Percentiles rank a stretch among this genome's conserved stretches.
Conservation (phyloP, 2,329 filamentous ascomycete genomes). For the Colletotrichum sp. region DNA sequence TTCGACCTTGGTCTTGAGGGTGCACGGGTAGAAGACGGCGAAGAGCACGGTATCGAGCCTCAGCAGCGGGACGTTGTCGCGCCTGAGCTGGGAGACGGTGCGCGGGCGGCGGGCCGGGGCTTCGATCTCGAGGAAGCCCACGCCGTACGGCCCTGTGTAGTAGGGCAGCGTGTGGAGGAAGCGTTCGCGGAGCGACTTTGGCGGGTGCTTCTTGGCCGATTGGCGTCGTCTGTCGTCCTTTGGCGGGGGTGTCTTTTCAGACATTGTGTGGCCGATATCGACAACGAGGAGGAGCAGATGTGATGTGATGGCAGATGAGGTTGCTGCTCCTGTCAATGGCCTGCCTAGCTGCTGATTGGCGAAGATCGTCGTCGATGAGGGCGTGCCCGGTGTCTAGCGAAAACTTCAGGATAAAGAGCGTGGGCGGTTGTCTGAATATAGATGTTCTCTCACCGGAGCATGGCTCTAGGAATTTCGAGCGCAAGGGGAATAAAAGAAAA, state of each 20-base stretch:
- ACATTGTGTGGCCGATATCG: background rate
- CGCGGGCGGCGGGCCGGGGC: constrained; percentile 55
- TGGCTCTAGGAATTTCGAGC: background rate
- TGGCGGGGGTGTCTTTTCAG: background rate
- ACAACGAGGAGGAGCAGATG: background rate
- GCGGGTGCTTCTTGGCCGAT: constrained; percentile 28
- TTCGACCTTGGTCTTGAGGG: constrained; percentile 36
- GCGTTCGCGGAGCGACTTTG: constrained; percentile 38
- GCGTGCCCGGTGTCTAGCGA: background rate
- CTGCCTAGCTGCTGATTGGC: background rate
- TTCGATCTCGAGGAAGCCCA: constrained; percentile 73
- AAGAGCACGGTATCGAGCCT: constrained; percentile 64
- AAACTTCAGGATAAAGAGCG: background rate
- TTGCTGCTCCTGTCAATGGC: background rate
- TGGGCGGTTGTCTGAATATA: background rate
- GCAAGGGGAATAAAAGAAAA: background rate
- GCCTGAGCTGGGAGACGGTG: constrained; percentile 44
- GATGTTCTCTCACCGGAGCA: background rate
- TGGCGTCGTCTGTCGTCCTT: background rate
- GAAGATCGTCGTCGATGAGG: background rate
- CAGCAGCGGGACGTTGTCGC: constrained; percentile 42
- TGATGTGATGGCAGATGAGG: background rate
- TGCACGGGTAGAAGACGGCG: constrained; percentile 69
- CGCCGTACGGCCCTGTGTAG: constrained; percentile 69
- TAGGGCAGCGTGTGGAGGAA: constrained; percentile 57